A percentile compares a stretch with the other conserved stretches of the same genome.
These are phyloP conservation scores for Reticulomyxa filosa DNA, from an alignment of 78 protist species.

Conservation along the genomic window DNA sequence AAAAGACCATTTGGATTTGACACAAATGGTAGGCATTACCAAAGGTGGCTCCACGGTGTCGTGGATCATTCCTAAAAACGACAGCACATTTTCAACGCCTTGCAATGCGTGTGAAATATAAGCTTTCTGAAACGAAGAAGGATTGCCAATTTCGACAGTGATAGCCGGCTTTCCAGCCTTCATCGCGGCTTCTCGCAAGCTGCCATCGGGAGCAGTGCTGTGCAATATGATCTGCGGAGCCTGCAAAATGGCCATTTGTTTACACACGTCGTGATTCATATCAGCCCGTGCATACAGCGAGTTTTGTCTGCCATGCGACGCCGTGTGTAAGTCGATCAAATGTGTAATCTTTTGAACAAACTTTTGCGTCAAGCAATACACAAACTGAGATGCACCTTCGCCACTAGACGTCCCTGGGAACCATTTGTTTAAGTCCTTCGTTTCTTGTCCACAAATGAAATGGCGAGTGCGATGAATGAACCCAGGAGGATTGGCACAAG, in stretches of 20 bases:
- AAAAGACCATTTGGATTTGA: neutral
- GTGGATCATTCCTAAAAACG: neutral
- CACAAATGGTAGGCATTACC: neutral
- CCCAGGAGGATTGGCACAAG: neutral
- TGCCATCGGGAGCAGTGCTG: neutral
- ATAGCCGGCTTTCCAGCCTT: neutral
- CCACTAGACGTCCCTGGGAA: no score
- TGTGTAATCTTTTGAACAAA: no score
- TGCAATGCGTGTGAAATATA: neutral
- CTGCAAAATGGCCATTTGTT: neutral
- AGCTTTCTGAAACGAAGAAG: neutral
- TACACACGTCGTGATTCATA: neutral
- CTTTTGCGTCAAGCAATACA: no score
- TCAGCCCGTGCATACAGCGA: neutral
- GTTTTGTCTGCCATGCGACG: neutral
- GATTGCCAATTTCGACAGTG: neutral
- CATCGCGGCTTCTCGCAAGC: neutral
- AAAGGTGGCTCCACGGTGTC: neutral
- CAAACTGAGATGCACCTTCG: no score
- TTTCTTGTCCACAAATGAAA: no score
- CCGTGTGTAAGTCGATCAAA: neutral
- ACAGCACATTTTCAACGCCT: neutral
- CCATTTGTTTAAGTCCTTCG: no score
- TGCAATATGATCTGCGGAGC: neutral
- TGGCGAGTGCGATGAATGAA: no score